A percentile compares a stretch with the other conserved stretches of the same genome.
phyloP scores from a whole-genome alignment of 83 land plant genomes.

The Picea mariana region DNA sequence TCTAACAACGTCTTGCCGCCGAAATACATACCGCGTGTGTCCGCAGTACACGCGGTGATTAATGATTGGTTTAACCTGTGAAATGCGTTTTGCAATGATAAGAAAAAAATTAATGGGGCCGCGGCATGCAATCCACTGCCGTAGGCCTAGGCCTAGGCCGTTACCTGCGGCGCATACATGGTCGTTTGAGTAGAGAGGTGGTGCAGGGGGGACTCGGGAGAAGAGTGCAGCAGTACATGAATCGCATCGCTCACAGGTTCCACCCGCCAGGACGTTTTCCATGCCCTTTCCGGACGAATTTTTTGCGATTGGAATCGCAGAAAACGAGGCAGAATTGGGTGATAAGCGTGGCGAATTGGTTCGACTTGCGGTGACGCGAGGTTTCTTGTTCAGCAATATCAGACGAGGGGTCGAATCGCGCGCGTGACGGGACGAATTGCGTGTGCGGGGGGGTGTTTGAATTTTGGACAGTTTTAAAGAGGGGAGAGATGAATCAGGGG shows the following conservation, averaged over 20 bases:
- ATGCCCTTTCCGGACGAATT: background rate
- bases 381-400: no score
- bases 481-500: no score
- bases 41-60: no score
- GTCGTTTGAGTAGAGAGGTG: background rate
- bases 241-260: background rate
- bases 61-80: no score
- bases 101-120: background rate
- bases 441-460: background rate
- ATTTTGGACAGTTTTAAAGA: no score
- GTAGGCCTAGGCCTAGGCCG: background rate
- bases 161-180: background rate
- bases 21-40: background rate
- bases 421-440: background rate
- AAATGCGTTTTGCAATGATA: no score
- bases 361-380: background rate
- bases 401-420: background rate
- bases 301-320: slow-evolving; percentile 11
- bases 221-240: background rate
- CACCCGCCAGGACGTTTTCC: background rate
- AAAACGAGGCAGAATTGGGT: background rate
- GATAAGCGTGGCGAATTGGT: slow-evolving; percentile 4
- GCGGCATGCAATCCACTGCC: background rate
- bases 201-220: background rate
- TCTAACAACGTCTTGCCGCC: background rate